Conservation (phyloP, 495 filamentous ascomycete genomes). For the Hypomontagnella monticulosa region DNA sequence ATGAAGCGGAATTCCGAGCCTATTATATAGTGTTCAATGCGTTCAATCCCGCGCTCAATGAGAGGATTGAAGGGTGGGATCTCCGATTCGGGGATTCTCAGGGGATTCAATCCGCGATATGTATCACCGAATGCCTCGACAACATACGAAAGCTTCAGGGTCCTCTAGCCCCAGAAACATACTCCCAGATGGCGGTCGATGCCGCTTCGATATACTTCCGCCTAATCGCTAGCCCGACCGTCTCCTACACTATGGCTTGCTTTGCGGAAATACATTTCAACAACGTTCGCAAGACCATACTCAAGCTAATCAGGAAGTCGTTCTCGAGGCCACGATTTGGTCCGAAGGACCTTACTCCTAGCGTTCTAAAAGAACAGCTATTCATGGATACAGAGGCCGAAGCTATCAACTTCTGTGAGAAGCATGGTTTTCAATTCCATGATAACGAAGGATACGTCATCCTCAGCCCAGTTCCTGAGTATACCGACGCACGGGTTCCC, state of each 20-base stretch:
- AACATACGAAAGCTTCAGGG: conserved; percentile 72
- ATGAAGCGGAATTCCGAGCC: conserved; percentile 90
- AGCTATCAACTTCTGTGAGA: conserved; percentile 72
- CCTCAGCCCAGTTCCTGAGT: conserved; percentile 38
- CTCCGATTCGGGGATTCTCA: conserved; percentile 73
- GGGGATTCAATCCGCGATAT: conserved; percentile 55
- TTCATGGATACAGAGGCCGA: conserved; percentile 79
- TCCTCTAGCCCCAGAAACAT: conserved; percentile 64
- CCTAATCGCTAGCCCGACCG: conserved; percentile 70
- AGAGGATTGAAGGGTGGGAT: conserved; percentile 81
- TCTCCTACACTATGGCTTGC: conserved; percentile 93
- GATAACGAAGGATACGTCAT: conserved; percentile 61
- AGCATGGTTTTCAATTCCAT: conserved; percentile 71
- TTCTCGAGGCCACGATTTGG: conserved; percentile 70
- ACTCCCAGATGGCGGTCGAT: conserved; percentile 52
- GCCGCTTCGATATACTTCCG: conserved; percentile 79
- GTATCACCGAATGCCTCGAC: conserved; percentile 56
- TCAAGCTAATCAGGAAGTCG: conserved; percentile 72
- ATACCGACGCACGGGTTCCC: conserved; percentile 51
- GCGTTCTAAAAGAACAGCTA: conserved; percentile 70
- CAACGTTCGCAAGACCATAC: conserved; percentile 76
- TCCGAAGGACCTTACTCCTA: conserved; percentile 78
- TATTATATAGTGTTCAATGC: conserved; percentile 90
- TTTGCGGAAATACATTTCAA: conserved; percentile 93
- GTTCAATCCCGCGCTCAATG: conserved; percentile 76